Conservation (phyloP, 768 basidiomycete genomes). For the Goffeauzyma gilvescens region DNA sequence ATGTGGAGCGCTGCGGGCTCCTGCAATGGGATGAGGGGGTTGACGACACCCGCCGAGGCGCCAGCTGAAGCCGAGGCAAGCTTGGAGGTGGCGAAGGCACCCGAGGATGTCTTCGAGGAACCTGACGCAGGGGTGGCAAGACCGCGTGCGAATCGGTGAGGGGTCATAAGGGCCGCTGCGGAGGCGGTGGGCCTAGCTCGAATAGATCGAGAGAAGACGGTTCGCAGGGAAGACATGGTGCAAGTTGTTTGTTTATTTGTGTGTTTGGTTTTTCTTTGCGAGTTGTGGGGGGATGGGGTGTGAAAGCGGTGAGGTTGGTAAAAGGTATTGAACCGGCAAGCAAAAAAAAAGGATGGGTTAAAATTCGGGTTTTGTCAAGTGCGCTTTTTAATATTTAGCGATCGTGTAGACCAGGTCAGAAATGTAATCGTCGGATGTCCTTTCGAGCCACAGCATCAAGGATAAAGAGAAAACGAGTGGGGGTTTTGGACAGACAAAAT, state of each 20-base stretch:
- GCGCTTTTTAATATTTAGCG: background rate
- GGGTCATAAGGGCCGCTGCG: background rate
- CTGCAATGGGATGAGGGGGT: slow-evolving; percentile 23
- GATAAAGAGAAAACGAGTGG: background rate
- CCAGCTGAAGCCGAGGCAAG: too few species aligned
- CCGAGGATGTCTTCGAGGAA: too few species aligned
- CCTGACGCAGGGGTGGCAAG: slow-evolving; percentile 21
- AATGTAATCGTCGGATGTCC: slow-evolving; percentile 31
- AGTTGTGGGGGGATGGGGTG: background rate
- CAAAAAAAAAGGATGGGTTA: too few species aligned
- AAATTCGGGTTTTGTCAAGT: too few species aligned
- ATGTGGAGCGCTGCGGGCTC: slow-evolving; percentile 71
- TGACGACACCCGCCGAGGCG: slow-evolving; percentile 11
- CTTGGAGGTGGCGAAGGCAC: too few species aligned
- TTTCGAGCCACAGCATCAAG: slow-evolving; percentile 27
- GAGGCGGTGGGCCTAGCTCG: slow-evolving; percentile 6
- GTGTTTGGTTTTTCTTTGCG: background rate
- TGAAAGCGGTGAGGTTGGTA: too few species aligned
- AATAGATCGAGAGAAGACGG: slow-evolving; percentile 4
- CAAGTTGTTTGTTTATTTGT: background rate
- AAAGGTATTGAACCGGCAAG: too few species aligned
- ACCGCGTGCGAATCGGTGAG: slow-evolving; percentile 9
- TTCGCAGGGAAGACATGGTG: slow-evolving; percentile 12
- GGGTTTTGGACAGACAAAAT: background rate
- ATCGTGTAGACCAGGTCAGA: slow-evolving; percentile 29